These are phyloP conservation scores for Lentinula edodes DNA, from an alignment of 768 basidiomycete species.

Conservation along the genomic window DNA sequence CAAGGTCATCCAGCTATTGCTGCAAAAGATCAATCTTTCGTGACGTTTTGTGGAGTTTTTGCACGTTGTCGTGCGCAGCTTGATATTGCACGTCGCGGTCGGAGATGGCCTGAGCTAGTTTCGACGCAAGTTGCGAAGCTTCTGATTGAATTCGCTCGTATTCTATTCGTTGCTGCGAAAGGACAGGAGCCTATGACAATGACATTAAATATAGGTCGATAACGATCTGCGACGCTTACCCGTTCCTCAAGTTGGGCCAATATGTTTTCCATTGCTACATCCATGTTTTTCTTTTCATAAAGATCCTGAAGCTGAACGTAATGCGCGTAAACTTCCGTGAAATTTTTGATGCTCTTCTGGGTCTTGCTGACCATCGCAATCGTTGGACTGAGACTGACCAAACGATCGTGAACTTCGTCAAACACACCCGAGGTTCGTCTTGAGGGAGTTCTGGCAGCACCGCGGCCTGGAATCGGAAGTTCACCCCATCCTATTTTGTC, in stretches of 20 bases:
- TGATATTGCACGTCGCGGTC: conserved; percentile 67
- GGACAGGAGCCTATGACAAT: conserved; percentile 70
- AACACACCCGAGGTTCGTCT: conserved; percentile 29
- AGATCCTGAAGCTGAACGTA: conserved; percentile 85
- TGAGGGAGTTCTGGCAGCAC: conserved; percentile 43
- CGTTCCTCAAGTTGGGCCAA: conserved; percentile 89
- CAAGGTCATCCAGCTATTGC: conserved; percentile 76
- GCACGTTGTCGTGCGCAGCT: conserved; percentile 51
- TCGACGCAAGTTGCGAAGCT: conserved; percentile 71
- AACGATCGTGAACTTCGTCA: conserved; percentile 44
- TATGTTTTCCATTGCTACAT: conserved; percentile 81
- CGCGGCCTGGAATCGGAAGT: conserved; percentile 49
- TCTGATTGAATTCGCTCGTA: conserved; percentile 82
- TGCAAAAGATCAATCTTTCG: conserved; percentile 65
- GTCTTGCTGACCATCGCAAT: conserved; percentile 79
- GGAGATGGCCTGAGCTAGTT: conserved; percentile 67
- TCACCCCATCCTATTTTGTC: conserved; percentile 70
- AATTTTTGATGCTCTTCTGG: conserved; percentile 81
- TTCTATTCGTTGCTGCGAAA: conserved; percentile 86
- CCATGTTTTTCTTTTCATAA: conserved; percentile 67
- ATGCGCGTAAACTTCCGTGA: conserved; percentile 92
- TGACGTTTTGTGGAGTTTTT: conserved; percentile 53
- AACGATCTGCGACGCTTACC: conserved; percentile 42
- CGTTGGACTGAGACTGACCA: conserved; percentile 78
- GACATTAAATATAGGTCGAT: background rate